Percentiles rank a stretch among this genome's conserved stretches.
Evolutionary conservation across 2,329 filamentous ascomycete genomes (phyloP).

Genomic region (Neonectria magnoliae): DNA sequence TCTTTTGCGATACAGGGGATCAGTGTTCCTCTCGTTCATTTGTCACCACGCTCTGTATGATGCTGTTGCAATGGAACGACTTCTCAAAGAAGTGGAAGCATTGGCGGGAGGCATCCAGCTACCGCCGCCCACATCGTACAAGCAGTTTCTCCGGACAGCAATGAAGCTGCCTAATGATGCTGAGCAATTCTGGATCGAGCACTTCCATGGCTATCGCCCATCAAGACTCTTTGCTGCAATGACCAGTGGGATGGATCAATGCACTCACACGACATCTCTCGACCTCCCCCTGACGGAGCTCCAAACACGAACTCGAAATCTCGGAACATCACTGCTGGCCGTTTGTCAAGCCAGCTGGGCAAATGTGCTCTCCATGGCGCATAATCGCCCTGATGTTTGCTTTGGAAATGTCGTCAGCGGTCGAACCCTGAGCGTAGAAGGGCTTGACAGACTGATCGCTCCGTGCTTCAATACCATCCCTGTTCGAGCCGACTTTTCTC

Average conservation of each 20-base stretch:
- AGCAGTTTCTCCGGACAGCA: slow-evolving; percentile 71
- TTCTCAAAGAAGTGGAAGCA: slow-evolving; percentile 77
- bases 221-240: slow-evolving; percentile 38
- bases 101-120: slow-evolving; percentile 61
- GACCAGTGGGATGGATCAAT: slow-evolving; percentile 41
- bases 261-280: slow-evolving; percentile 42
- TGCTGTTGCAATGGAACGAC: slow-evolving; percentile 75
- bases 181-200: slow-evolving; percentile 72
- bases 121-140: slow-evolving; percentile 63
- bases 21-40: slow-evolving; percentile 57
- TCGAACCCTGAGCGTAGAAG: slow-evolving; percentile 72
- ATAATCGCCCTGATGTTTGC: slow-evolving; percentile 73
- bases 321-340: slow-evolving; percentile 71
- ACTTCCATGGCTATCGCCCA: slow-evolving; percentile 62
- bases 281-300: slow-evolving; percentile 55
- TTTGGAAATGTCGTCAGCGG: slow-evolving; percentile 91
- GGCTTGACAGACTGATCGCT: slow-evolving; percentile 78
- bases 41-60: slow-evolving; percentile 90
- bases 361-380: slow-evolving; percentile 66
- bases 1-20: slow-evolving; percentile 47
- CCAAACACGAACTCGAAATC: slow-evolving; percentile 58
- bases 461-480: slow-evolving; percentile 94
- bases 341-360: slow-evolving; percentile 80
- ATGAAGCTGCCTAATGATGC: slow-evolving; percentile 57
- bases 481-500: slow-evolving; percentile 66